phyloP scores from a whole-genome alignment of 2,329 filamentous ascomycete genomes.

The Dothiorella sarmentorum region DNA sequence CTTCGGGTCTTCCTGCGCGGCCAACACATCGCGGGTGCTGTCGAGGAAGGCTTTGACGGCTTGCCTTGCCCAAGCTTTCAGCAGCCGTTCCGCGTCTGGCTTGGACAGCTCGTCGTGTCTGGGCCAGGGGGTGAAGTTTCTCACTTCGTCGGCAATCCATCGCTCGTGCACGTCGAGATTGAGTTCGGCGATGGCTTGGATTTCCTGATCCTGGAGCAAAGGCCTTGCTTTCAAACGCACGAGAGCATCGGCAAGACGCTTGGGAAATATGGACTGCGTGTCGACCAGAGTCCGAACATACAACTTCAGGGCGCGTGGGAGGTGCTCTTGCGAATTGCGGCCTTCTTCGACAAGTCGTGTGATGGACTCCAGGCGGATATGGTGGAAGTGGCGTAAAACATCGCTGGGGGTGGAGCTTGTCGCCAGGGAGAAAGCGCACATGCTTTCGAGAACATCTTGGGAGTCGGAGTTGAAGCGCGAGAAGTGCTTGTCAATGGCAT shows the following conservation, averaged over 20 bases:
- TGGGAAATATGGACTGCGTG: slow-evolving; percentile 72
- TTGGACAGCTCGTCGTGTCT: slow-evolving; percentile 65
- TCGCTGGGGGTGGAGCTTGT: slow-evolving; percentile 78
- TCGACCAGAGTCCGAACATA: slow-evolving; percentile 75
- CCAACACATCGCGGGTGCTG: slow-evolving; percentile 61
- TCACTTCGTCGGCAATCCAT: slow-evolving; percentile 81
- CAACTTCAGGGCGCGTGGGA: slow-evolving; percentile 65
- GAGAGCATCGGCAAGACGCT: slow-evolving; percentile 67
- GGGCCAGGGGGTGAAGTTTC: slow-evolving; percentile 82
- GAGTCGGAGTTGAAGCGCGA: slow-evolving; percentile 35
- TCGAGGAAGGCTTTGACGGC: slow-evolving; percentile 44
- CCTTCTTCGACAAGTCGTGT: slow-evolving; percentile 55
- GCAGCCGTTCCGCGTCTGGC: slow-evolving; percentile 40
- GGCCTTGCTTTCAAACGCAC: slow-evolving; percentile 64
- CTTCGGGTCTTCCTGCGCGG: slow-evolving; percentile 62
- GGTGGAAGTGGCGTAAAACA: slow-evolving; percentile 73
- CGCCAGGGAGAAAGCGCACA: slow-evolving; percentile 78
- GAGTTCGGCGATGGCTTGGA: slow-evolving; percentile 65
- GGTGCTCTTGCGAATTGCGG: slow-evolving; percentile 47
- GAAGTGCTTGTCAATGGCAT: slow-evolving; percentile 57
- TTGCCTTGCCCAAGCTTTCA: slow-evolving; percentile 40
- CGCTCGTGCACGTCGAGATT: slow-evolving; percentile 72
- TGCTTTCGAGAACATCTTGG: slow-evolving; percentile 61
- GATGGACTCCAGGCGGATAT: slow-evolving; percentile 68
- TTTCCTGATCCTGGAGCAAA: slow-evolving; percentile 66